Percentiles rank a stretch among this genome's conserved stretches.
phyloP scores from a whole-genome alignment of 371 early-diverging fungal genomes.

The Umbelopsis sp. region DNA sequence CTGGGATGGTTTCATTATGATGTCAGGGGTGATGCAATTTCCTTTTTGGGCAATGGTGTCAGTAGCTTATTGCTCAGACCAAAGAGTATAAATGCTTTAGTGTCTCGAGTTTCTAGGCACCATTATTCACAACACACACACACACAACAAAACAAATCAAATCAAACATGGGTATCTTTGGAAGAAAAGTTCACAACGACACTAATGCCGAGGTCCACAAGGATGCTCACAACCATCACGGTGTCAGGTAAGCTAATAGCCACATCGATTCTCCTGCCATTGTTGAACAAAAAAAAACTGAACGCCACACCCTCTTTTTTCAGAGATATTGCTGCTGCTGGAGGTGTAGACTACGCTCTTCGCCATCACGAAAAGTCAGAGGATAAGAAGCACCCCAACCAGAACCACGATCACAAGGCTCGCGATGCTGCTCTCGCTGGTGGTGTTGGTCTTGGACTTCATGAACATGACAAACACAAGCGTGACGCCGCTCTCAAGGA shows the following conservation, averaged over 20 bases:
- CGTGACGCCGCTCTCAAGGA: slow-evolving; percentile 7
- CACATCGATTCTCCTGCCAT: neutral
- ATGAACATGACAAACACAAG: slow-evolving; percentile 21
- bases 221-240: slow-evolving; percentile 3
- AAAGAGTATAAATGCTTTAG: neutral
- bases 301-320: neutral
- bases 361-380: slow-evolving; percentile 12
- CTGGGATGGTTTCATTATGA: neutral
- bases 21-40: slow-evolving; percentile 4
- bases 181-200: slow-evolving; percentile 10
- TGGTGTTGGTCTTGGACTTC: slow-evolving; percentile 2
- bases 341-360: slow-evolving; percentile 9
- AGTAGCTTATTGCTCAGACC: neutral
- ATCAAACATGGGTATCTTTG: neutral
- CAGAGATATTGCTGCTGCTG: neutral
- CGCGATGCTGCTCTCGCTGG: slow-evolving; percentile 12
- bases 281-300: neutral
- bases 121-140: neutral
- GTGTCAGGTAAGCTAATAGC: neutral
- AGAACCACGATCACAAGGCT: slow-evolving; percentile 13
- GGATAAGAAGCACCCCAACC: neutral
- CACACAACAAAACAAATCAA: slow-evolving; percentile 1
- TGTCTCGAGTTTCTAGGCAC: neutral
- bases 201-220: neutral
- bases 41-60: neutral